Evolutionary conservation across 1,139 yeast genomes (phyloP).

Genomic region (Scheffersomyces segobiensis): DNA sequence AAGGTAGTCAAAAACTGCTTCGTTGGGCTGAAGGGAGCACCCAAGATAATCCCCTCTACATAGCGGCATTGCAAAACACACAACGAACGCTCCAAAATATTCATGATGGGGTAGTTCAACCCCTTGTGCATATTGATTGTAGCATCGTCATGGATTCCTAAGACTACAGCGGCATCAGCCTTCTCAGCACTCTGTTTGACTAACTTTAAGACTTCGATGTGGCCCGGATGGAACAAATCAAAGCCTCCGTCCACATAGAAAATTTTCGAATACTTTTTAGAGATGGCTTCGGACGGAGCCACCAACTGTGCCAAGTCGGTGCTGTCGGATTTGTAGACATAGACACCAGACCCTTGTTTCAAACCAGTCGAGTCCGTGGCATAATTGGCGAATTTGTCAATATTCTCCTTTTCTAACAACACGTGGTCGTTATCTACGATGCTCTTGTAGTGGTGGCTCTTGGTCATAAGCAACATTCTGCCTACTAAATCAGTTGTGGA

Average conservation of each 20-base stretch:
- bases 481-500: constrained; percentile 95
- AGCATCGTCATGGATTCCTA: constrained; percentile 69
- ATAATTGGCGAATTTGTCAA: constrained; percentile 49
- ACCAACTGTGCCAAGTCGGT: constrained; percentile 33
- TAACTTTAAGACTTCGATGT: constrained; percentile 65
- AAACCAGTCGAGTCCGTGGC: constrained; percentile 71
- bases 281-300: constrained; percentile 26
- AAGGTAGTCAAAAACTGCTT: constrained; percentile 35
- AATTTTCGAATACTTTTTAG: constrained; percentile 32
- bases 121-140: constrained; percentile 63
- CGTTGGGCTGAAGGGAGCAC: constrained; percentile 62
- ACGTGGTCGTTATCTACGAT: constrained; percentile 26
- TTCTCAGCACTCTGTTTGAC: constrained; percentile 40
- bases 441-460: constrained; percentile 54
- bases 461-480: constrained; percentile 70
- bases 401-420: constrained; percentile 34
- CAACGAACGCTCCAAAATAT: constrained; percentile 76
- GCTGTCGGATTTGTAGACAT: constrained; percentile 28
- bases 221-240: constrained; percentile 93
- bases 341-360: constrained; percentile 63
- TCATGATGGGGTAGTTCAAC: constrained; percentile 81
- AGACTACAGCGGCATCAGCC: constrained; percentile 51
- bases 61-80: constrained; percentile 87
- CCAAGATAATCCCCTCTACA: constrained; percentile 74
- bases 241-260: constrained; percentile 82